A percentile compares a stretch with the other conserved stretches of the same genome.
These are phyloP conservation scores for Citrus cavaleriei DNA, from an alignment of 345 rosid genomes.

Conservation along the genomic window DNA sequence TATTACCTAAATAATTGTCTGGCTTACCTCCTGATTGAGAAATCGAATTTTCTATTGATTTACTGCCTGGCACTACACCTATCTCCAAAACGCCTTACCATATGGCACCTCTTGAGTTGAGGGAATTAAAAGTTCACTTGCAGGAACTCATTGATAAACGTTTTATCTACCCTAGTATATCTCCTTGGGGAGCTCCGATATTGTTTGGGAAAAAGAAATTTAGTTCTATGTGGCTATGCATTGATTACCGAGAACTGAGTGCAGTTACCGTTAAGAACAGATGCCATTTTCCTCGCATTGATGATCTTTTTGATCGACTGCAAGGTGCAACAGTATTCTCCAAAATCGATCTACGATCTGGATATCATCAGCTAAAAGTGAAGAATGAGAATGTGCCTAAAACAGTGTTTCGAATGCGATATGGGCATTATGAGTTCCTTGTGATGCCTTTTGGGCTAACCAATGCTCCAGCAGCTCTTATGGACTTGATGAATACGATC, in stretches of 20 bases:
- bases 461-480: not conserved
- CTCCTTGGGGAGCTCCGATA: not conserved
- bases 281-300: not conserved
- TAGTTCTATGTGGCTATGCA: not conserved
- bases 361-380: too few relatives aligned
- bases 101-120: not conserved
- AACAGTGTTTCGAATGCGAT: not conserved
- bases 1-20: not conserved
- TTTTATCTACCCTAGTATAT: not conserved
- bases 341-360: accelerated
- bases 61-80: not conserved
- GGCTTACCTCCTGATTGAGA: not conserved
- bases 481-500: too few relatives aligned
- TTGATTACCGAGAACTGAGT: not conserved
- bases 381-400: not conserved
- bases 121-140: not conserved
- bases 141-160: not conserved
- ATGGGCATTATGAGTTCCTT: not conserved
- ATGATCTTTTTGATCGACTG: not conserved
- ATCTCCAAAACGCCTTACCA: not conserved
- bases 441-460: not conserved
- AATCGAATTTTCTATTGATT: not conserved
- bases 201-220: not conserved
- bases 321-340: too few relatives aligned
- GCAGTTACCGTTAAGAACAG: not conserved